phyloP scores from a whole-genome alignment of 352 stramenopile species.

The Blastocystis sp. region DNA sequence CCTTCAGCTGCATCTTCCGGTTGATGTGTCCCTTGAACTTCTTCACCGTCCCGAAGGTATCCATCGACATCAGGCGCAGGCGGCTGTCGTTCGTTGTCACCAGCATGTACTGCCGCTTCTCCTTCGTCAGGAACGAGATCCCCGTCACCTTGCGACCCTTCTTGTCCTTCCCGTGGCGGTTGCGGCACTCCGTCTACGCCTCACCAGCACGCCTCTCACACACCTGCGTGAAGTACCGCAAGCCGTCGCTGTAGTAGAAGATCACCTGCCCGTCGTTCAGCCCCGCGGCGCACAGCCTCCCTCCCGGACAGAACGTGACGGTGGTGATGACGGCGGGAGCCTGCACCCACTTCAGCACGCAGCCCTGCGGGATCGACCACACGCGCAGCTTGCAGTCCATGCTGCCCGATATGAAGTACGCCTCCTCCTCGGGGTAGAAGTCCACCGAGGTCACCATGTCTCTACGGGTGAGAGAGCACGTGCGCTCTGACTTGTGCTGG shows the following conservation, averaged over 20 bases:
- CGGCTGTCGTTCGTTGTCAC: conserved; percentile 79
- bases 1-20: conserved; percentile 73
- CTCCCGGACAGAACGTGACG: conserved; percentile 72
- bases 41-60: conserved; percentile 77
- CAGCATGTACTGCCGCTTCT: conserved; percentile 76
- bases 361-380: conserved; percentile 78
- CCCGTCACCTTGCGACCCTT: conserved; percentile 79
- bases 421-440: conserved; percentile 78
- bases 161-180: conserved; percentile 77
- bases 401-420: conserved; percentile 78
- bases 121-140: conserved; percentile 77
- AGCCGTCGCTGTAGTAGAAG: conserved; percentile 78
- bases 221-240: conserved; percentile 80
- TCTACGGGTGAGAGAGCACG: neutral
- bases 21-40: conserved; percentile 77
- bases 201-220: neutral
- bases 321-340: conserved; percentile 75
- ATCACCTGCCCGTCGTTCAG: conserved; percentile 79
- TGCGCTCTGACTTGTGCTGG: conserved; percentile 75
- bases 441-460: conserved; percentile 78
- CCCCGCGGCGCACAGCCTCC: conserved; percentile 74
- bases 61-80: conserved; percentile 78
- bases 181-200: conserved; percentile 75
- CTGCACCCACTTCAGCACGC: conserved; percentile 79
- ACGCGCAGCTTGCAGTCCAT: conserved; percentile 79